Percentiles rank a stretch among this genome's conserved stretches.
Conservation (phyloP, 208 protist genomes). For the Leishmania major region DNA sequence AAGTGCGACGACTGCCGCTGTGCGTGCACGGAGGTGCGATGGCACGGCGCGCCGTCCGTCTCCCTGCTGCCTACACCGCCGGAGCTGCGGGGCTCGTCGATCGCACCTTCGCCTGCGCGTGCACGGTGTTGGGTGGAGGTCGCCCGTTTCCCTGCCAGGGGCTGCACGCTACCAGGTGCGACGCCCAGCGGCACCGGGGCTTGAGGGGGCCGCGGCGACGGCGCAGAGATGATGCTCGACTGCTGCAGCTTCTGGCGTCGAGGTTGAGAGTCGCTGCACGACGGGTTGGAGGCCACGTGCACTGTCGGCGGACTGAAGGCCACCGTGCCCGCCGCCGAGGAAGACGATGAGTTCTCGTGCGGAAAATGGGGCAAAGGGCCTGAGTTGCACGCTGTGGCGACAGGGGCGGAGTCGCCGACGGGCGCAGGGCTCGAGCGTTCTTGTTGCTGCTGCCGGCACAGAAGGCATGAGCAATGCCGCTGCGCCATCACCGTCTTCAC, state of each 20-base stretch:
- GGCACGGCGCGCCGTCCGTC: too few relatives aligned
- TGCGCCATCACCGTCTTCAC: constrained; percentile 1
- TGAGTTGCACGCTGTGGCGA: too few relatives aligned
- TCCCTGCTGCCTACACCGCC: too few relatives aligned
- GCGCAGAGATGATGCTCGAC: not conserved
- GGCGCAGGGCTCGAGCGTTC: not conserved
- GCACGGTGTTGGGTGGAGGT: not conserved
- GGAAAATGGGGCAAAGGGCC: too few relatives aligned
- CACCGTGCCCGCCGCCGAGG: not conserved
- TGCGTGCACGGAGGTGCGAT: not conserved
- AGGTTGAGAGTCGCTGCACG: not conserved
- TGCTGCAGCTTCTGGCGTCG: not conserved
- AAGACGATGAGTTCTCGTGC: too few relatives aligned
- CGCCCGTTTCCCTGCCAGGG: not conserved
- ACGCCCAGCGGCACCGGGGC: not conserved
- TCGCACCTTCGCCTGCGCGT: not conserved
- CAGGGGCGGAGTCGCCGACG: not conserved
- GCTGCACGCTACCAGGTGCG: not conserved
- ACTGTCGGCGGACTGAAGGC: not conserved
- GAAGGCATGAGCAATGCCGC: not conserved
- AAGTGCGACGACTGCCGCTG: not conserved
- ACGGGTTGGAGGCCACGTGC: not conserved
- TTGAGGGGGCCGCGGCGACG: not conserved
- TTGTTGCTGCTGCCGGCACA: constrained; percentile 12
- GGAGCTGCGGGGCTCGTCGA: not conserved